Percentiles rank a stretch among this genome's conserved stretches.
Conservation (phyloP, 2,329 filamentous ascomycete genomes). For the Fusarium sp. region DNA sequence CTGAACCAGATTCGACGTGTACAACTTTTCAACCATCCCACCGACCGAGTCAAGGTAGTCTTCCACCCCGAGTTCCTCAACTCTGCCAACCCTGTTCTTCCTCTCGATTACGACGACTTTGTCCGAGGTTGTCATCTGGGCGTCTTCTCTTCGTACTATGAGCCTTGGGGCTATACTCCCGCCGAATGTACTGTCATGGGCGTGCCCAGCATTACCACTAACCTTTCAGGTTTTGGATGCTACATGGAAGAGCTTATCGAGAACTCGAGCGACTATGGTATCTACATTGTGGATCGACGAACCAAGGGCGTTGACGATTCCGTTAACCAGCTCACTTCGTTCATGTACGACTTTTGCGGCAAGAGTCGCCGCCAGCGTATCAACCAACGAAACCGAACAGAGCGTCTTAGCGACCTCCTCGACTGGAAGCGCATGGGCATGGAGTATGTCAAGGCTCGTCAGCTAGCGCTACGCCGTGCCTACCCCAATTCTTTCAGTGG, state of each 20-base stretch:
- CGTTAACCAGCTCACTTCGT: constrained; percentile 88
- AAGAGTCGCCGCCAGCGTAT: constrained; percentile 97
- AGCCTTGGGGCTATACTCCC: constrained; percentile 98
- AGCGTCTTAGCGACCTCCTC: constrained; percentile 90
- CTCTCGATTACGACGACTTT: constrained; percentile 98
- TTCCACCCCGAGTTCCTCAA: constrained; percentile 99
- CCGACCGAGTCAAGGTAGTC: constrained; percentile 94
- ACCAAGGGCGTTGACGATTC: constrained; percentile 97
- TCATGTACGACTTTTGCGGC: constrained; percentile 90
- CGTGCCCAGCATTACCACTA: constrained; percentile 97
- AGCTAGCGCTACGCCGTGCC: constrained; percentile 87
- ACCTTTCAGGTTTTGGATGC: constrained; percentile 96
- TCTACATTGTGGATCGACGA: constrained; percentile 97
- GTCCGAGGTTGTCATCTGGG: constrained; percentile 96
- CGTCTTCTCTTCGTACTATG: constrained; percentile 97
- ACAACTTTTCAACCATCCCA: constrained; percentile 94
- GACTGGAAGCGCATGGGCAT: constrained; percentile 99
- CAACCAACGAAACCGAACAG: constrained; percentile 97
- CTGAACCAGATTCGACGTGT: constrained; percentile 95
- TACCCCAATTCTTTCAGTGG: constrained; percentile 87
- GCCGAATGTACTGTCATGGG: constrained; percentile 99
- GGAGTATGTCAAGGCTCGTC: constrained; percentile 98
- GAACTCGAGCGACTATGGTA: constrained; percentile 96
- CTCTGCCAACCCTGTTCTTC: constrained; percentile 92
- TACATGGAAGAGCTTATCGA: constrained; percentile 99